A percentile compares a stretch with the other conserved stretches of the same genome.
These are phyloP conservation scores for Globisporangium perplexum DNA, from an alignment of 352 stramenopile species.

Conservation along the genomic window DNA sequence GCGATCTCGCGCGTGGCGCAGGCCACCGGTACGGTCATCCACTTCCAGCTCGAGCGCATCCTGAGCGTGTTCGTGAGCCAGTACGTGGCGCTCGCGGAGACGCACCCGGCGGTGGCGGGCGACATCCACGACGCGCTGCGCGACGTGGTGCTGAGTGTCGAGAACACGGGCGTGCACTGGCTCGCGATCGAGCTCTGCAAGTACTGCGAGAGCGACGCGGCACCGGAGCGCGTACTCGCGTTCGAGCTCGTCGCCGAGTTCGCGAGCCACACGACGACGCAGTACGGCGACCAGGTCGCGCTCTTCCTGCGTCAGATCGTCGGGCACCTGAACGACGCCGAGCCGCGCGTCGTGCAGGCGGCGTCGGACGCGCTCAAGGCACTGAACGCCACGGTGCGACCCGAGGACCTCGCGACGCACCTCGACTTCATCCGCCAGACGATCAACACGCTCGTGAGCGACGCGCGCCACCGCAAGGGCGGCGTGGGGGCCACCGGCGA, in stretches of 20 bases:
- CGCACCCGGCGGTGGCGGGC: conserved; percentile 35
- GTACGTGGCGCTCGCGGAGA: conserved; percentile 44
- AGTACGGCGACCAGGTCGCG: conserved; percentile 93
- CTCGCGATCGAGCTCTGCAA: conserved; percentile 94
- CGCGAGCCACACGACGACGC: conserved; percentile 73
- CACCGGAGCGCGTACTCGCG: conserved; percentile 80
- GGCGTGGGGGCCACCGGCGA: conserved; percentile 63
- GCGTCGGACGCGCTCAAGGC: conserved; percentile 87
- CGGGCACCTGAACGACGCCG: conserved; percentile 94
- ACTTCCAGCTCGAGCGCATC: conserved; percentile 95
- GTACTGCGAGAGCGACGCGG: conserved; percentile 90
- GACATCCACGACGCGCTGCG: conserved; percentile 75
- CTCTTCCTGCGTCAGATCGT: conserved; percentile 96
- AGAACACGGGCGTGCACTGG: conserved; percentile 91
- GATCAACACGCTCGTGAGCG: conserved; percentile 96
- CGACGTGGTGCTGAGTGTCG: conserved; percentile 77
- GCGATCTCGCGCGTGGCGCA: conserved; percentile 92
- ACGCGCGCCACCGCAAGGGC: conserved; percentile 93
- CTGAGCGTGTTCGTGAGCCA: conserved; percentile 82
- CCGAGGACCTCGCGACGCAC: conserved; percentile 93
- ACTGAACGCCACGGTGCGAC: conserved; percentile 89
- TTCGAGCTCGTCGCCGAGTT: conserved; percentile 91
- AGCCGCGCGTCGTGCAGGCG: conserved; percentile 85
- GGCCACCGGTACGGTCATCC: conserved; percentile 91
- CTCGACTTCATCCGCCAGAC: conserved; percentile 97